Conservation (phyloP, 208 protist genomes). For the Phytomonas sp. region DNA sequence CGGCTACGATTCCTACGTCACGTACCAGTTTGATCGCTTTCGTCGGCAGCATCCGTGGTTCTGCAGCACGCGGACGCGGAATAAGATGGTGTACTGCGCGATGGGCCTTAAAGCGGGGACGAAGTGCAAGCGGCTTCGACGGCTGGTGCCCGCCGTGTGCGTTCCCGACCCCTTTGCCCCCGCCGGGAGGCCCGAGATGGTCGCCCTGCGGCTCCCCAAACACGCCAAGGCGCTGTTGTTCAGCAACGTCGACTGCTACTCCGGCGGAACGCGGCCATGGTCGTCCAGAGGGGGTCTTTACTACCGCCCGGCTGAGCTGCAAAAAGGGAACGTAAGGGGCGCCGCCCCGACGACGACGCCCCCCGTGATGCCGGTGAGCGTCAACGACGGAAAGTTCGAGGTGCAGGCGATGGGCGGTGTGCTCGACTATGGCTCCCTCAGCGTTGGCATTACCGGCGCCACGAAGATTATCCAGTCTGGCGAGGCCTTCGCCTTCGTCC, state of each 20-base stretch:
- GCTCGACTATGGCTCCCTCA: constrained; percentile 48
- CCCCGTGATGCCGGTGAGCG: constrained; percentile 21
- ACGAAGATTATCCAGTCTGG: constrained; percentile 50
- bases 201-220: constrained; percentile 42
- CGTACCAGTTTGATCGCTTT: constrained; percentile 43
- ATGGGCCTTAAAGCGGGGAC: constrained; percentile 37
- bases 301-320: constrained; percentile 30
- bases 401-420: constrained; percentile 70
- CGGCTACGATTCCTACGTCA: constrained; percentile 74
- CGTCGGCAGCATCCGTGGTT: constrained; percentile 38
- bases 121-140: constrained; percentile 31
- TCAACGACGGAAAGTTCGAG: constrained; percentile 76
- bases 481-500: constrained; percentile 69
- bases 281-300: constrained; percentile 14
- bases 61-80: constrained; percentile 52
- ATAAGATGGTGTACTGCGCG: constrained; percentile 70
- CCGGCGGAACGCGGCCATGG: constrained; percentile 60
- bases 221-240: constrained; percentile 57
- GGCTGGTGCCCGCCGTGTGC: constrained; percentile 48
- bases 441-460: constrained; percentile 35
- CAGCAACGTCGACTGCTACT: constrained; percentile 76
- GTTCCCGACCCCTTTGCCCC: constrained; percentile 16
- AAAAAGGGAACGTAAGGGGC: constrained; percentile 11
- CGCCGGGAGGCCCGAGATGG: constrained; percentile 15
- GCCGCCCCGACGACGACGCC: neutral